Evolutionary conservation across 352 stramenopile species (phyloP).

Genomic region (Aphanomyces cochlioides): DNA sequence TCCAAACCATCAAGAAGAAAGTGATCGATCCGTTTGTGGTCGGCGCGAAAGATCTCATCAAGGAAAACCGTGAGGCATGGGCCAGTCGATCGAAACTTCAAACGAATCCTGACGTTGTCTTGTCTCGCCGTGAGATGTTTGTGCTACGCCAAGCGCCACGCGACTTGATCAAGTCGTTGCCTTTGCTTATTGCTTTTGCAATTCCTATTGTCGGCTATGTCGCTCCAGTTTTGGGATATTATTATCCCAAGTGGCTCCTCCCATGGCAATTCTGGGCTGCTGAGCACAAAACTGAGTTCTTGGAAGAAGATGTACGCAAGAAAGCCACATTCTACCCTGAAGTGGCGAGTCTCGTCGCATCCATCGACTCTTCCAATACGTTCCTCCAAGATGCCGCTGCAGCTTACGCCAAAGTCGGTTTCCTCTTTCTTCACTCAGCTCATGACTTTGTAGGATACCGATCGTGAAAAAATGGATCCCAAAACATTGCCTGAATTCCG

Average conservation of each 20-base stretch:
- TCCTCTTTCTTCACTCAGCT: background rate
- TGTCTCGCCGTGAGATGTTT: slow-evolving; percentile 75
- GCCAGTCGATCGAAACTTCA: slow-evolving; percentile 25
- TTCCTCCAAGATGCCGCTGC: slow-evolving; percentile 8
- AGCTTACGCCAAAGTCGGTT: slow-evolving; percentile 22
- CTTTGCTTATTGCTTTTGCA: slow-evolving; percentile 67
- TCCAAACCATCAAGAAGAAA: slow-evolving; percentile 80
- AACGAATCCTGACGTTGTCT: slow-evolving; percentile 6
- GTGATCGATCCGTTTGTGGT: slow-evolving; percentile 67
- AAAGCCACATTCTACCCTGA: slow-evolving; percentile 57
- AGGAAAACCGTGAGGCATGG: slow-evolving; percentile 78
- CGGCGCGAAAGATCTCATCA: slow-evolving; percentile 63
- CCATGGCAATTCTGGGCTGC: slow-evolving; percentile 84
- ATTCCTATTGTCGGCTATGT: slow-evolving; percentile 68
- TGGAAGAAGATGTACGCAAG: slow-evolving; percentile 53
- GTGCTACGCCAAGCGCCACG: slow-evolving; percentile 72
- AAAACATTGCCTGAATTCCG: slow-evolving; percentile 17
- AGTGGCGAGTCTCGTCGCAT: slow-evolving; percentile 50
- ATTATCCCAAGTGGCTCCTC: slow-evolving; percentile 80
- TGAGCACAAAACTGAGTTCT: slow-evolving; percentile 80
- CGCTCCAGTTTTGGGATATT: slow-evolving; percentile 71
- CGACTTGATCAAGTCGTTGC: slow-evolving; percentile 81
- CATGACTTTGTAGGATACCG: background rate
- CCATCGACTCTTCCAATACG: slow-evolving; percentile 43
- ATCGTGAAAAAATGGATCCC: slow-evolving; percentile 16